Evolutionary conservation across 2,329 filamentous ascomycete species (phyloP).

Genomic region (Alternaria panax): DNA sequence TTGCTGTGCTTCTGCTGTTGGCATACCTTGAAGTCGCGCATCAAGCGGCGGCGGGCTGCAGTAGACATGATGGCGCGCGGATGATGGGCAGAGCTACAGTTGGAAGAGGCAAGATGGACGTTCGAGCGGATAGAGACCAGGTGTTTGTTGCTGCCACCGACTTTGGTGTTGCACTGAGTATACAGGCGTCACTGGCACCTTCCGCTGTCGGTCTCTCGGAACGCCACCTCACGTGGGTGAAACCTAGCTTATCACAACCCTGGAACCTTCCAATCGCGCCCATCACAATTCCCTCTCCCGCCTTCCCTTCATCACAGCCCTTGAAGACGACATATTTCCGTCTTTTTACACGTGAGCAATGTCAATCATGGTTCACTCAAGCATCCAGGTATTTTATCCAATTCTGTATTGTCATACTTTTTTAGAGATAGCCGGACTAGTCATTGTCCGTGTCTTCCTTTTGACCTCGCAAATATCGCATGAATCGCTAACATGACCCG

Average conservation of each 20-base stretch:
- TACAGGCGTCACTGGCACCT: slow-evolving; percentile 13
- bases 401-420: not conserved
- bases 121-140: not conserved
- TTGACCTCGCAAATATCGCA: not conserved
- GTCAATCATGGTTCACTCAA: too few species aligned
- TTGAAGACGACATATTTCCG: not conserved
- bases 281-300: not conserved
- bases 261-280: not conserved
- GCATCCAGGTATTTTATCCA: not conserved
- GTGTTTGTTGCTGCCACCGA: slow-evolving; percentile 2
- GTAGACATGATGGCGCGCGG: slow-evolving; percentile 73
- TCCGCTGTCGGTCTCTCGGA: slow-evolving; percentile 12
- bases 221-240: slow-evolving; percentile 24
- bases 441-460: not conserved
- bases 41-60: slow-evolving; percentile 90
- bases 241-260: slow-evolving; percentile 15
- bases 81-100: not conserved
- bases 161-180: slow-evolving; percentile 13
- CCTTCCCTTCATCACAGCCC: not conserved
- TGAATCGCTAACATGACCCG: not conserved
- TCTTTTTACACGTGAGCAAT: too few species aligned
- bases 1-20: slow-evolving; percentile 21
- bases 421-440: not conserved
- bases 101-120: not conserved
- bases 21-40: slow-evolving; percentile 98